Evolutionary conservation across 192 early-diverging fungal species (phyloP).

Genomic region (Backusella tuberculispora): DNA sequence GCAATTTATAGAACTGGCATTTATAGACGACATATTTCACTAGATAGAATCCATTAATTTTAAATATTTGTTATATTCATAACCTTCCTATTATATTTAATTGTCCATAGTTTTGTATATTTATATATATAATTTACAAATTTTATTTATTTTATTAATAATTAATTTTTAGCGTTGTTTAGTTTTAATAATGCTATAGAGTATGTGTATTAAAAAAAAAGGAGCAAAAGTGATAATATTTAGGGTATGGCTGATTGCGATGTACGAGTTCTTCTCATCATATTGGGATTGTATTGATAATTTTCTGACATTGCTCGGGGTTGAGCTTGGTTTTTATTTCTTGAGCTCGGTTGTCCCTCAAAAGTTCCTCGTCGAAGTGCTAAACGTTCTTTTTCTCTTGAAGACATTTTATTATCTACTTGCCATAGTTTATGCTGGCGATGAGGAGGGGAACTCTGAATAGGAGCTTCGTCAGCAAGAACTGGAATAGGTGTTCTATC

Average conservation of each 20-base stretch:
- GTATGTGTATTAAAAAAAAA: neutral
- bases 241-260: neutral
- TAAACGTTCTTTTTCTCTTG: neutral
- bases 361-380: neutral
- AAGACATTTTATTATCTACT: neutral
- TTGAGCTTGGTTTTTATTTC: neutral
- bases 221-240: neutral
- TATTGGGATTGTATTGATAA: neutral
- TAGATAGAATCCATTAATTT: conserved; percentile 1
- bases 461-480: neutral
- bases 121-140: neutral
- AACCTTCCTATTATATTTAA: neutral
- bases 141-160: neutral
- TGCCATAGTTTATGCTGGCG: neutral
- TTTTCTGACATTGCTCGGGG: neutral
- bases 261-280: neutral
- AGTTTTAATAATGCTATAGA: neutral
- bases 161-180: neutral
- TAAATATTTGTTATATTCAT: neutral
- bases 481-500: neutral
- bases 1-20: conserved; percentile 20
- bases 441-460: neutral
- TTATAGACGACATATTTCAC: conserved; percentile 3
- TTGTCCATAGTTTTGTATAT: conserved; percentile 1
- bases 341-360: neutral